Evolutionary conservation across 176 grass and related monocot genomes (phyloP).

Genomic region (Aegilops sharonensis): DNA sequence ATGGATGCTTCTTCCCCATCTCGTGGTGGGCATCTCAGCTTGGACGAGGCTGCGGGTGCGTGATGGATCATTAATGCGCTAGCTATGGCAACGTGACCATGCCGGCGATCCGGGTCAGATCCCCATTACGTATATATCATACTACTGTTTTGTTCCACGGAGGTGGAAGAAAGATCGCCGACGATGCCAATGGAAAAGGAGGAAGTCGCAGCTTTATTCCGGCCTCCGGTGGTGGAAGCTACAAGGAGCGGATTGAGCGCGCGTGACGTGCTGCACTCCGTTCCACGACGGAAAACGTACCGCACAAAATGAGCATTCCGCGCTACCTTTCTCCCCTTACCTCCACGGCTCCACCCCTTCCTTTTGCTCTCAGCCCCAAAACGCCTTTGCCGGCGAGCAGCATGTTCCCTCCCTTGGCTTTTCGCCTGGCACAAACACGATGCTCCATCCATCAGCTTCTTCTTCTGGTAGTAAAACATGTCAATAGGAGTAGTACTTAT

Average conservation of each 20-base stretch:
- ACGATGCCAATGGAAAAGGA: too few relatives aligned
- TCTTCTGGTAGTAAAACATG: background rate
- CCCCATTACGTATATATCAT: background rate
- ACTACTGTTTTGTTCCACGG: background rate
- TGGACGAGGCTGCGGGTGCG: background rate
- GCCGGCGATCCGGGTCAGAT: constrained; percentile 20
- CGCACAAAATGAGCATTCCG: constrained; percentile 7
- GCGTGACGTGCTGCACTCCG: constrained; percentile 40
- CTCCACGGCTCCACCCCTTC: background rate
- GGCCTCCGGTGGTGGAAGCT: too few relatives aligned
- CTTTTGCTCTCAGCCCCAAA: constrained; percentile 20
- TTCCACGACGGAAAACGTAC: constrained; percentile 31
- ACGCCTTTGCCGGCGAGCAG: constrained; percentile 16
- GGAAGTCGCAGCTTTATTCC: too few relatives aligned
- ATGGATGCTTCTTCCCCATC: background rate
- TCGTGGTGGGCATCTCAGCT: constrained; percentile 9
- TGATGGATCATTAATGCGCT: background rate
- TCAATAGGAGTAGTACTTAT: too few relatives aligned
- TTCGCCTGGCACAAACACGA: background rate
- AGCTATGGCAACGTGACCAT: constrained; percentile 19
- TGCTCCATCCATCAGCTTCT: background rate
- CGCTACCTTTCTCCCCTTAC: background rate
- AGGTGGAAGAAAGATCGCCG: too few relatives aligned
- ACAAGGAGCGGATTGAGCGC: background rate
- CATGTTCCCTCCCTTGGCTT: constrained; percentile 33